Base-by-base conservation (phyloP, 345 rosid species). In the Eucalyptus erythrocorys region DNA sequence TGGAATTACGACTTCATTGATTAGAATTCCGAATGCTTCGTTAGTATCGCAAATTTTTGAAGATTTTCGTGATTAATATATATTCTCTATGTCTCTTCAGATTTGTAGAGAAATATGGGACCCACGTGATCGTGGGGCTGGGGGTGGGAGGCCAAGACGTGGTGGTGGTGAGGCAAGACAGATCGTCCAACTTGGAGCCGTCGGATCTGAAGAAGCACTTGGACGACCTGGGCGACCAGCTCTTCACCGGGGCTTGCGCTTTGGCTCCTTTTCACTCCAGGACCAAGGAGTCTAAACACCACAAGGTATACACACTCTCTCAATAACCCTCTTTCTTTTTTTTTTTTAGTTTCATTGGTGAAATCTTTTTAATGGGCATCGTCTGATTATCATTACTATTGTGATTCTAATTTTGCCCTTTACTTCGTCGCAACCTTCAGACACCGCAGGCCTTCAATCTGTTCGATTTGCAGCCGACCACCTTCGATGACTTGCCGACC, bases 101-200 rank as follows among this genome's bases (percentile, higher is more conserved):
- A 89, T 98, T 98, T 90, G 97, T 98, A 32, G 95, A 95, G 92
- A 96, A 90, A 87, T 97, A 96, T 87, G 99, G 99, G 81, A 98
- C 99, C 47, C 99, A 98, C 88, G 87, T 98, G 10, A 91, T 97
- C 24, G 96, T 93, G 64, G 99, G 99, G 68, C 55, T 98, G 45
- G 91, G 97, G 57, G 89, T 98, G 9, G 99, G 99, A 24, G 99
- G 99, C 22, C 91, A 95, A 40, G 99, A 98, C 88, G 87, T 95
- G 87, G 93, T 98, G 13, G 86, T 92, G 85, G 97, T 96, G 43
- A 95, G 93, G 90, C 99, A 97, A 89, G 96, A 96, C 81, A 91
- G 87, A 82, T 93, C 96, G 71, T 94, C 97, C 10, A 94, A 89
- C 71, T 66, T 96, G 88, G 93, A 86, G 32, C 91, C 95, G 32